Evolutionary conservation across 2,329 filamentous ascomycete genomes (phyloP), one percentile per base, ranked within the genome.

Genomic region (Trichoderma sp.): DNA sequence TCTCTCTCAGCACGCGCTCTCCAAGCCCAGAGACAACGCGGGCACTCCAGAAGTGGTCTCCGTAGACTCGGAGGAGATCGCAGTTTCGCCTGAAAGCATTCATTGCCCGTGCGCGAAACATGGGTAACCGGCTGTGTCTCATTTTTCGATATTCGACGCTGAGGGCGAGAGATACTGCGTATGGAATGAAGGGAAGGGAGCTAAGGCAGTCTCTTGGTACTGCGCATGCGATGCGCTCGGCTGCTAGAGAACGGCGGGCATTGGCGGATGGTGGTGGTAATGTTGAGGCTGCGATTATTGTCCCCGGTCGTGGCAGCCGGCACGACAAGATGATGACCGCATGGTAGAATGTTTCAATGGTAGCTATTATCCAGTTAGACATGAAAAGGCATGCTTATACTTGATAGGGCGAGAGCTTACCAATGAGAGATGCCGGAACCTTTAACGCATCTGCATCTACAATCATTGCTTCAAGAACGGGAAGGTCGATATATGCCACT

Each of bases 101-200:
- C 71, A 85, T 84, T 5, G 86, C 84, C n/a, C 87, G 79, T 0
- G 81, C 81, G 4, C 87, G 83, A 70, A 88, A 89, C 81, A 88
- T 85, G 1, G 87, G 84, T 0, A 89, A 78, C 14, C 83, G 83
- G 68, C 86, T 88, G 72, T 89, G 85, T 1, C 87, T 82, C 86
- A 90, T 88, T 74, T 89, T 89, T 55, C 86, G 83, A 71, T 90
- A 90, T 14, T 86, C 85, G 1, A 90, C 86, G 58, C 86, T 88
- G 1, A 90, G 80, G 0, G 88, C 85, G 0, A 90, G 81, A 0
- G 87, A 87, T 0, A 90, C 81, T 0, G 86, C 87, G 68, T 90
- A 90, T 0, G 88, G 87, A 0, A 90, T 81, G 69, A 89, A 85
- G 0, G 88, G 87, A 37, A 89, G 80, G 0, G 86, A 82, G 39